A percentile compares a stretch with the other conserved stretches of the same genome.
Conservation (phyloP, 768 basidiomycete species). For the Russula abietina region DNA sequence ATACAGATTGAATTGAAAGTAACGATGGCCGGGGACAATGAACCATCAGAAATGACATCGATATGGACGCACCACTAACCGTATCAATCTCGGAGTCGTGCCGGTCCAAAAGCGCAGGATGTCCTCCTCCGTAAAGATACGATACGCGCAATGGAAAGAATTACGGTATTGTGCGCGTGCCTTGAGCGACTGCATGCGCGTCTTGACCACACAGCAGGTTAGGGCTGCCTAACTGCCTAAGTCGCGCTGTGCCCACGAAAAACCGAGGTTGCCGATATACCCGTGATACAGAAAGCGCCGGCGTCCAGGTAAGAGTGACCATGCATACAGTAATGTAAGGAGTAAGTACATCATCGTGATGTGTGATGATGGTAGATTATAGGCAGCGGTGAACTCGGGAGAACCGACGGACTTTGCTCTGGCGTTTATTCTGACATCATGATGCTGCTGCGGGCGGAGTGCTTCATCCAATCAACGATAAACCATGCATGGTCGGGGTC, state of each 20-base stretch:
- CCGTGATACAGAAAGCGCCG: neutral
- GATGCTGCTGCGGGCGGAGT: neutral
- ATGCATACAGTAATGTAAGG: too few species aligned
- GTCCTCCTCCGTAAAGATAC: too few species aligned
- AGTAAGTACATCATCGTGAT: neutral
- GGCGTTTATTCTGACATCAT: neutral
- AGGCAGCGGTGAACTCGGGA: neutral
- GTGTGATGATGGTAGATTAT: too few species aligned
- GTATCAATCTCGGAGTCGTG: constrained; percentile 80
- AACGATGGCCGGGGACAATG: neutral
- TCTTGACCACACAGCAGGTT: constrained; percentile 67
- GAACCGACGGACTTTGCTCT: neutral
- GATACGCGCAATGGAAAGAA: constrained; percentile 91
- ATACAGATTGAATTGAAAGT: neutral
- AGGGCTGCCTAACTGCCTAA: too few species aligned
- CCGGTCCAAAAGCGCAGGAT: constrained; percentile 96
- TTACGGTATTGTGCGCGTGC: constrained; percentile 84
- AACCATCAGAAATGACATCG: neutral
- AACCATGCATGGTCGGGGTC: neutral
- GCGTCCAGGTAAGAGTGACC: neutral
- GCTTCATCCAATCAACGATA: neutral
- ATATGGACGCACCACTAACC: constrained; percentile 66
- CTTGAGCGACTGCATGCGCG: constrained; percentile 91
- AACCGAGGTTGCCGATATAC: neutral
- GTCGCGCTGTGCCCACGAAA: neutral